Conservation (phyloP, 2,329 filamentous ascomycete genomes). For the Diaporthe australafricana region DNA sequence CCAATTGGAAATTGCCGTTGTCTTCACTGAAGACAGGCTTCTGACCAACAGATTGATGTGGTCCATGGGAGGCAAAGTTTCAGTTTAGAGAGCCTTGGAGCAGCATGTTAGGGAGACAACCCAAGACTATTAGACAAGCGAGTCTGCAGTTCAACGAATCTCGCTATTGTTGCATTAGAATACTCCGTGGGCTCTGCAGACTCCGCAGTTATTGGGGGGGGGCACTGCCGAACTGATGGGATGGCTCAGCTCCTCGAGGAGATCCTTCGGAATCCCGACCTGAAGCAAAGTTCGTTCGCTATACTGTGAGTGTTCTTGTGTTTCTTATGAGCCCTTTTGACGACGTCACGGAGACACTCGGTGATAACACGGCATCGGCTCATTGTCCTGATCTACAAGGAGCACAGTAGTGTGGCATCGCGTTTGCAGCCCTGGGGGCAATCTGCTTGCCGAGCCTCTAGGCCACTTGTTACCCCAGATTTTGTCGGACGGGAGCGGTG, state of each 20-base stretch:
- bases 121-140: too few relatives aligned
- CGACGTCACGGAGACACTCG: not conserved
- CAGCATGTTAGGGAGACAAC: not conserved
- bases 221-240: not conserved
- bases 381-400: not conserved
- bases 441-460: constrained; percentile 1
- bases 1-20: not conserved
- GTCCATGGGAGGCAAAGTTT: not conserved
- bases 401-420: too few relatives aligned
- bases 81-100: not conserved
- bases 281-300: not conserved
- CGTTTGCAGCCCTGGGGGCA: not conserved
- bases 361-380: constrained; percentile 23
- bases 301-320: not conserved
- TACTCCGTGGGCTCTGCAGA: not conserved
- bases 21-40: not conserved
- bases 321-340: not conserved
- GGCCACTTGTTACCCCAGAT: constrained; percentile 28
- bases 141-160: too few relatives aligned
- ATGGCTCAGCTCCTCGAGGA: constrained; percentile 5
- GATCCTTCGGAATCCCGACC: constrained; percentile 11
- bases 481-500: constrained; percentile 32
- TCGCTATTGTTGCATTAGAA: too few relatives aligned
- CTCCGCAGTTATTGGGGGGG: not conserved
- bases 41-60: not conserved